Conservation (phyloP, 441 rosid genomes). For the Raphanus hybrid region DNA sequence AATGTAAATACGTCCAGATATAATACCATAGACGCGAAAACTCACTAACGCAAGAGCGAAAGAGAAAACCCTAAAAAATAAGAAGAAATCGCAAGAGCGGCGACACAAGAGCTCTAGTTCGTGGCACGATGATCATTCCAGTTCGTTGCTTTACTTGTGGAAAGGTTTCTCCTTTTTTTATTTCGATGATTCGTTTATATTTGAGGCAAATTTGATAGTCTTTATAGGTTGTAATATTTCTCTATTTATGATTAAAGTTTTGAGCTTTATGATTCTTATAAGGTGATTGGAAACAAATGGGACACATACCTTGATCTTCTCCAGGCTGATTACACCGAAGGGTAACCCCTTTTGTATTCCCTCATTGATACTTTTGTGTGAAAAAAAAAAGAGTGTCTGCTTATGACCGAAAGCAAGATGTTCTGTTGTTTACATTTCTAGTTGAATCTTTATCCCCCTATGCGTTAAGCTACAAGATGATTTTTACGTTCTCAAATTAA, state of each 20-base stretch:
- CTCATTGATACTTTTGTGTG: not conserved
- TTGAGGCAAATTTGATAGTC: not conserved
- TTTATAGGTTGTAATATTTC: not conserved
- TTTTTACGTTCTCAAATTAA: not conserved
- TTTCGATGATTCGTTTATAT: not conserved
- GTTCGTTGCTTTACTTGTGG: constrained; percentile 20
- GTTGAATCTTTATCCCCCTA: not conserved
- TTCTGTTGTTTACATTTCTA: not conserved
- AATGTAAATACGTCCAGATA: not conserved
- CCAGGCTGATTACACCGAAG: constrained; percentile 84
- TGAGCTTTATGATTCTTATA: constrained; percentile 29
- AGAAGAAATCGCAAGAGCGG: not conserved
- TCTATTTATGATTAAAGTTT: not conserved
- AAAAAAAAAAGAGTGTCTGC: not conserved
- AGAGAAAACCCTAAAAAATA: not conserved
- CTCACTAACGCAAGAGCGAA: not conserved
- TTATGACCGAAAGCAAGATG: not conserved
- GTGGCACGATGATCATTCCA: constrained; percentile 59
- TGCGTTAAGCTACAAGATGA: not conserved
- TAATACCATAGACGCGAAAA: not conserved
- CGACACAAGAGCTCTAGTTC: not conserved
- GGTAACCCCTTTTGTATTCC: constrained; percentile 45
- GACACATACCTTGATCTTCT: constrained; percentile 85
- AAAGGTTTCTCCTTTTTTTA: constrained; percentile 5
- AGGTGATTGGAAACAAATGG: constrained; percentile 94